A percentile compares a stretch with the other conserved stretches of the same genome.
phyloP scores from a whole-genome alignment of 2,329 filamentous ascomycete genomes.

The Thielaviopsis euricoi region DNA sequence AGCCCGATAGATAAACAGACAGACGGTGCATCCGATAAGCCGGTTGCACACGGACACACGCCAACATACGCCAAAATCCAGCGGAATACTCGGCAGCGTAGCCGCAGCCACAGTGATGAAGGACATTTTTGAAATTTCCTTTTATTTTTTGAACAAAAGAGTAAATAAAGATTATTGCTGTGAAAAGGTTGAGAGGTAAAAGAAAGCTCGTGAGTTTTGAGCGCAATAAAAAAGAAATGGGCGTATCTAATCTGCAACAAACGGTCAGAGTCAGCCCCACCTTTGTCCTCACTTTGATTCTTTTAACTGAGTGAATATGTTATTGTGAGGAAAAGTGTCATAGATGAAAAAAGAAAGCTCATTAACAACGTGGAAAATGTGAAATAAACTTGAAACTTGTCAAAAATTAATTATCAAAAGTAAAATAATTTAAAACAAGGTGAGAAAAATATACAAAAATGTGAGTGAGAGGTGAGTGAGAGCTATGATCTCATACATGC shows the following conservation, averaged over 20 bases:
- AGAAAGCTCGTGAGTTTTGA: background rate
- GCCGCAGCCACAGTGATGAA: slow-evolving; percentile 22
- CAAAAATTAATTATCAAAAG: no score
- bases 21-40: no score
- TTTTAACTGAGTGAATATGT: background rate
- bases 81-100: slow-evolving; percentile 23
- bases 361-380: no score
- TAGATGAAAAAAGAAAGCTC: no score
- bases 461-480: no score
- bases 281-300: background rate
- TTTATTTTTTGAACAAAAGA: background rate
- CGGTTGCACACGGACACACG: background rate
- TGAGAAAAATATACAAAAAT: no score
- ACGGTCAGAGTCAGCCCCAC: no score
- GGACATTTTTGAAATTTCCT: slow-evolving; percentile 17
- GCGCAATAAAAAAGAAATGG: background rate
- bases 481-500: no score
- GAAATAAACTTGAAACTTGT: no score
- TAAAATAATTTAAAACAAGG: background rate
- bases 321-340: no score
- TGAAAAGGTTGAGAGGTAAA: background rate
- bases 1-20: background rate
- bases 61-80: slow-evolving; percentile 34
- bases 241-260: background rate
- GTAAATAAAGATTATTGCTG: background rate